Evolutionary conservation across 768 basidiomycete species (phyloP).

Genomic region (Boletus bicolor): DNA sequence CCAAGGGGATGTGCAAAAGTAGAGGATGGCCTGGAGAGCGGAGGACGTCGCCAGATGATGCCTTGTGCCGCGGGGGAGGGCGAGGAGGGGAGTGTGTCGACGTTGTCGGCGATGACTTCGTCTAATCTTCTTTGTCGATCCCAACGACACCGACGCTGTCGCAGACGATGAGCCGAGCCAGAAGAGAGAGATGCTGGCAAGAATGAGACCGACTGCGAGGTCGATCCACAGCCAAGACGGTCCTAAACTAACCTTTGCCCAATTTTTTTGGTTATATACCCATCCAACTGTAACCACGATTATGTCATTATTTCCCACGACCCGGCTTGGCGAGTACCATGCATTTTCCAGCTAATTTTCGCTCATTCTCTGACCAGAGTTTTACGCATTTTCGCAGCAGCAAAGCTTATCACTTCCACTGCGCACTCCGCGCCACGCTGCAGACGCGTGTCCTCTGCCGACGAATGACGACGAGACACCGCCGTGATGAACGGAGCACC

Average conservation of each 20-base stretch:
- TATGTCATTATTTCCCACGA: constrained; percentile 30
- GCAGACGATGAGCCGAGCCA: constrained; percentile 34
- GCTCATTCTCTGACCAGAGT: background rate
- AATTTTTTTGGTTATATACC: constrained; percentile 31
- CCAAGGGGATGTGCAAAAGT: constrained; percentile 30
- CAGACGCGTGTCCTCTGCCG: constrained; percentile 15
- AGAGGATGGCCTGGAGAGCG: constrained; percentile 21
- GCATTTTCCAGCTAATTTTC: background rate
- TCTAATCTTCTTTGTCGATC: constrained; percentile 31
- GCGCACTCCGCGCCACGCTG: background rate
- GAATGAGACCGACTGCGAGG: constrained; percentile 44
- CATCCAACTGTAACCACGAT: constrained; percentile 1
- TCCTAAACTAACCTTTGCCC: constrained; percentile 13
- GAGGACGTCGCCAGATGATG: constrained; percentile 11
- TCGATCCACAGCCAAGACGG: constrained; percentile 45
- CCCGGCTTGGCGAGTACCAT: background rate
- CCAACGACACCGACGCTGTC: constrained; percentile 44
- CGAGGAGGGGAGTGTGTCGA: constrained; percentile 10
- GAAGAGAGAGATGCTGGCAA: constrained; percentile 34
- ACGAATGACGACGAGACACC: background rate
- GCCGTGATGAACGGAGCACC: background rate
- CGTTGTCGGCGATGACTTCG: constrained; percentile 30
- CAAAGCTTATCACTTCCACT: background rate
- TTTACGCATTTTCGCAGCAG: constrained; percentile 12
- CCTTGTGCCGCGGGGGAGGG: constrained; percentile 18